Evolutionary conservation across 345 rosid genomes (phyloP).

Genomic region (Melaleuca alternifolia): DNA sequence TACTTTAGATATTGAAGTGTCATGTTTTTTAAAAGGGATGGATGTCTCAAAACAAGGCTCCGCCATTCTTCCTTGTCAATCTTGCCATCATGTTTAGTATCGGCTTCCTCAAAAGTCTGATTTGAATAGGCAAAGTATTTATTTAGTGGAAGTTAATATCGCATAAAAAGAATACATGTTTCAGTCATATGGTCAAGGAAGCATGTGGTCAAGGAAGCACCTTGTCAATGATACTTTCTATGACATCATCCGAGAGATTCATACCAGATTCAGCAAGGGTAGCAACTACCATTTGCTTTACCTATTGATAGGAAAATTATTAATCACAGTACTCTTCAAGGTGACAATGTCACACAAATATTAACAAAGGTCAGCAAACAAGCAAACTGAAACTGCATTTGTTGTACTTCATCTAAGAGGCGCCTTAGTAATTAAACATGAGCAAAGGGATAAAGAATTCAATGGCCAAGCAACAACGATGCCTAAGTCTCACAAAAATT

Average conservation of each 20-base stretch:
- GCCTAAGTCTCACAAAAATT: not conserved
- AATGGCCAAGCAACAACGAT: not conserved
- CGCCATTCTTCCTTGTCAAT: constrained; percentile 97
- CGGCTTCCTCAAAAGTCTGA: constrained; percentile 96
- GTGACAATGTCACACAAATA: not conserved
- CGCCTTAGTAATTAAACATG: not conserved
- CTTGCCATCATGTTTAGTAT: constrained; percentile 91
- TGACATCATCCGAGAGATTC: constrained; percentile 87
- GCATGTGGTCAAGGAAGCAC: constrained; percentile 24
- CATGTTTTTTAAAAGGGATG: constrained; percentile 91
- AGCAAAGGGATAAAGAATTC: not conserved
- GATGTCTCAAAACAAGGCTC: constrained; percentile 82
- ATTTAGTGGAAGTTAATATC: not conserved
- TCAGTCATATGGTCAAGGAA: not conserved
- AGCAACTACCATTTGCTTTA: constrained; percentile 99
- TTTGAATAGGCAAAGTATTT: not conserved
- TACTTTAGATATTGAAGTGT: constrained; percentile 97
- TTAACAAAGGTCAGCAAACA: not conserved
- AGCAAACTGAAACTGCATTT: not conserved
- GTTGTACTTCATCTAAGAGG: not conserved
- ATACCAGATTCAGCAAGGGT: constrained; percentile 99
- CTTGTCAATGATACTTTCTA: constrained; percentile 93
- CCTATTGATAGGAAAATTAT: constrained; percentile 24
- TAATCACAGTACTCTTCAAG: not conserved
- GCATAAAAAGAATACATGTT: not conserved